Conservation (phyloP, 805 yeast genomes). For the Metschnikowia hibisci region DNA sequence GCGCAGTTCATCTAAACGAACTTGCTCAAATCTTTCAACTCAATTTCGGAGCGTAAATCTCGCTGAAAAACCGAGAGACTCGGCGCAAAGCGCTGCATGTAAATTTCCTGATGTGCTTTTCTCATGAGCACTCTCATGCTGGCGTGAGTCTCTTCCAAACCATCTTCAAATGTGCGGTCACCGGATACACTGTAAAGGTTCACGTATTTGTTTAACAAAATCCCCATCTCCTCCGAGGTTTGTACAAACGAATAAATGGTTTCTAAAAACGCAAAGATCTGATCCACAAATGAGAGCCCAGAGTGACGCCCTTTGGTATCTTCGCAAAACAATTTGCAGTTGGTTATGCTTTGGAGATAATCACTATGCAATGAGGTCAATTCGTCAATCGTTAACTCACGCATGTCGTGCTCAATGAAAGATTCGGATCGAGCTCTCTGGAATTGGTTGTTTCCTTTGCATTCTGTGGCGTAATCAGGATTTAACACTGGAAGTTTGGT, state of each 20-base stretch:
- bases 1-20: conserved; percentile 13
- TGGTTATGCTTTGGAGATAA: conserved; percentile 20
- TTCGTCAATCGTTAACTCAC: conserved; percentile 17
- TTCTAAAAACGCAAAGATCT: conserved; percentile 32
- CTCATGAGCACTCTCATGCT: conserved; percentile 37
- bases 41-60: conserved; percentile 53
- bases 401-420: conserved; percentile 7
- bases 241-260: conserved; percentile 30
- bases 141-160: conserved; percentile 28
- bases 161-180: conserved; percentile 20
- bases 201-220: conserved; percentile 26
- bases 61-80: conserved; percentile 40
- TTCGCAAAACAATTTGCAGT: conserved; percentile 31
- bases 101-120: conserved; percentile 37
- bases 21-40: conserved; percentile 46
- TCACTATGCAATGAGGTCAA: conserved; percentile 10
- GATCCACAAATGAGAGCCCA: conserved; percentile 28
- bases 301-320: conserved; percentile 28
- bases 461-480: conserved; percentile 4
- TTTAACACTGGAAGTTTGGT: conserved; percentile 13
- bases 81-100: conserved; percentile 41
- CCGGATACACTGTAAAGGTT: conserved; percentile 24
- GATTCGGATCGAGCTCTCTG: conserved; percentile 1
- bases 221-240: conserved; percentile 33
- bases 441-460: neutral